phyloP scores from a whole-genome alignment of 257 asterid species.

The Knoxia roxburghii region DNA sequence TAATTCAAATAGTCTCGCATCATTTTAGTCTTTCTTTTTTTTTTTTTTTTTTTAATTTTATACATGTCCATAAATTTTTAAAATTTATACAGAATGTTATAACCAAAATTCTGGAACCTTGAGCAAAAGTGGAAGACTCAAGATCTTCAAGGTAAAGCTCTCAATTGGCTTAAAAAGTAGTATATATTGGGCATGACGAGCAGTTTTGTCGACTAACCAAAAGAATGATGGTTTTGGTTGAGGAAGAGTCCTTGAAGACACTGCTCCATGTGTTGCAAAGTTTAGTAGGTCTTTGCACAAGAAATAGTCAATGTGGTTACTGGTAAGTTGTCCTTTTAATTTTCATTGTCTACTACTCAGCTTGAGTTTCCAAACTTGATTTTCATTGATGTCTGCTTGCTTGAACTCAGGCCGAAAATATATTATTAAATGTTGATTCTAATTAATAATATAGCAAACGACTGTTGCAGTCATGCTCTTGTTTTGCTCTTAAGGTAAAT shows the following conservation, averaged over 20 bases:
- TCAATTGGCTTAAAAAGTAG: conserved; percentile 82
- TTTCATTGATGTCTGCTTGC: not conserved
- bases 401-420: not conserved
- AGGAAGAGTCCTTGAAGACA: conserved; percentile 83
- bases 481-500: not conserved
- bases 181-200: conserved; percentile 48
- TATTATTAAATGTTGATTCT: not conserved
- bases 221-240: conserved; percentile 59
- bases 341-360: not conserved
- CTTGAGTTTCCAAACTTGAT: not conserved
- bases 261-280: conserved; percentile 29
- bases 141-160: conserved; percentile 80
- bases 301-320: not conserved
- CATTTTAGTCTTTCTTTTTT: too few species aligned
- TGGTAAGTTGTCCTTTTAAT: not conserved
- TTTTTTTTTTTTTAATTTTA: too few species aligned
- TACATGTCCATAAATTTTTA: too few species aligned
- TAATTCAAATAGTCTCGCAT: too few species aligned
- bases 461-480: not conserved
- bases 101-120: too few species aligned
- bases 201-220: conserved; percentile 59
- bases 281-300: not conserved
- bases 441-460: not conserved
- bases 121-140: conserved; percentile 80
- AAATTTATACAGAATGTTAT: too few species aligned